These are phyloP conservation scores for Celoporthe dispersa DNA, from an alignment of 2,329 filamentous ascomycete species.

Conservation along the genomic window DNA sequence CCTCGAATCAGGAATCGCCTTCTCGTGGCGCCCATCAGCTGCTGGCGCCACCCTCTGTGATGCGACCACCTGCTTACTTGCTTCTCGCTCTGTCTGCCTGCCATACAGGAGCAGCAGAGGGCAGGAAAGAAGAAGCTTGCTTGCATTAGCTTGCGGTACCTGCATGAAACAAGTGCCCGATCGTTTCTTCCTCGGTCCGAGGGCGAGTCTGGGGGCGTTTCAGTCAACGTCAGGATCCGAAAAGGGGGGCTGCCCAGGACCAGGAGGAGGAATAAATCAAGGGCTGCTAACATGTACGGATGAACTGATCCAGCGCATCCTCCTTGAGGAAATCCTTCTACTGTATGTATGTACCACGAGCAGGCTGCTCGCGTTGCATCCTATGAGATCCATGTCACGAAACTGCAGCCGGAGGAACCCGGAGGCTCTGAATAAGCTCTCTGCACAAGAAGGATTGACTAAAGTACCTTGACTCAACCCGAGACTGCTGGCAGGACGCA, in stretches of 20 bases:
- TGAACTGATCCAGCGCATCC: not conserved
- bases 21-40: not conserved
- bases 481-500: not conserved
- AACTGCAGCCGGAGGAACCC: no score
- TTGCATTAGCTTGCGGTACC: slow-evolving; percentile 11
- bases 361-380: not conserved
- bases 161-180: slow-evolving; percentile 1
- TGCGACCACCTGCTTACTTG: not conserved
- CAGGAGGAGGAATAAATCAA: not conserved
- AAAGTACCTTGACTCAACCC: not conserved
- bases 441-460: not conserved
- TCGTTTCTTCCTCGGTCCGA: slow-evolving; percentile 6
- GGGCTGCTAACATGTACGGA: not conserved
- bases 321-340: not conserved
- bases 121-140: not conserved
- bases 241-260: no score
- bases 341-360: not conserved
- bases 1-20: not conserved
- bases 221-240: not conserved
- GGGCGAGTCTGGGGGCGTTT: not conserved
- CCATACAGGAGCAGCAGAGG: not conserved
- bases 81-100: not conserved
- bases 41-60: not conserved
- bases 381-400: not conserved
- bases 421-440: no score